Evolutionary conservation across 768 basidiomycete genomes (phyloP), one percentile per base, ranked within the genome.

Genomic region (Calocera viscosa): DNA sequence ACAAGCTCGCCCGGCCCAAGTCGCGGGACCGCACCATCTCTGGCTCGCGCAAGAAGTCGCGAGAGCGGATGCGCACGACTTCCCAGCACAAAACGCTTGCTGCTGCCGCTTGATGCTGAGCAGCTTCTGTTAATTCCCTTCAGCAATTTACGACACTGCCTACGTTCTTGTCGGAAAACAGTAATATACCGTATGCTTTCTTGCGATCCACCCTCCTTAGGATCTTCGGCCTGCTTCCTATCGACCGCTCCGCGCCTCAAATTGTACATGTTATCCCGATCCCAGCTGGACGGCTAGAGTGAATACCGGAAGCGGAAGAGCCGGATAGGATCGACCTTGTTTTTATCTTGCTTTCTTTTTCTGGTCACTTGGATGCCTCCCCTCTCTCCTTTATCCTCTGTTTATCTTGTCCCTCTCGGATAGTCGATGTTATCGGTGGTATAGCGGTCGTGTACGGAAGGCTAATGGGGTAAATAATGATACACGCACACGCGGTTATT

Each of bases 131-230:
- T 38, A 38, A 38, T 38, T 38, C 7, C 35, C 14, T 38, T 14
- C 14, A 8, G 43, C 24, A 19, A 17, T 17, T 19, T 24, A 47
- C 24, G 43, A 47, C 43, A 19, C 43, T 24, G 43, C 43, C 43
- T 24, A 47, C 24, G 14, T 16, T 32, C 53, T 30, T 60, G 24
- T 60, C 26, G 53, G 22, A 28, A 28, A 28, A n/a, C n/a, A 11
- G 53, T 60, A 60, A 60, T 60, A 60, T 60, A 60, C 53, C 53
- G 14, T 60, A 60, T 60, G 30, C 53, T 60, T 32, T 60, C 26
- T 32, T 32, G 53, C 53, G 53, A 60, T 22, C 53, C 53, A 60
- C 53, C 30, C 30, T 60, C 53, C 16, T 32, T 60, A 60, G 8
- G 43, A 47, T 47, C 43, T 24, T 47, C 43, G 16, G 7, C 24